Conservation (phyloP, 768 basidiomycete genomes). For the Suillus discolor region DNA sequence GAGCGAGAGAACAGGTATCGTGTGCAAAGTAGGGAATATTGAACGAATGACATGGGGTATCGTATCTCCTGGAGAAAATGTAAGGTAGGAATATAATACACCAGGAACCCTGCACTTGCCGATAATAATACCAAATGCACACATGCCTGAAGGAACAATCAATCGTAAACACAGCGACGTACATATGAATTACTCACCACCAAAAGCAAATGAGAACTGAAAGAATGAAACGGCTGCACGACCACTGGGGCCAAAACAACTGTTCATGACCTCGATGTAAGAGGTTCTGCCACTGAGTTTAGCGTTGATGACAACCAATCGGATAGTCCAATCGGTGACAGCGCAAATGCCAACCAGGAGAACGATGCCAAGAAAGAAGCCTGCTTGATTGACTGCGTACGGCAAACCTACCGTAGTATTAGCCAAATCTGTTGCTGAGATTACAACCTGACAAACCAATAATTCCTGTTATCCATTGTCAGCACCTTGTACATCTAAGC, state of each 20-base stretch:
- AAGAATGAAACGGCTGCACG: constrained; percentile 94
- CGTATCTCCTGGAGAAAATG: constrained; percentile 72
- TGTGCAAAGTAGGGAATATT: constrained; percentile 69
- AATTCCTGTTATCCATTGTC: constrained; percentile 49
- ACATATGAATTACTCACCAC: constrained; percentile 55
- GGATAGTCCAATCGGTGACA: constrained; percentile 98
- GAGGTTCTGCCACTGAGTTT: constrained; percentile 92
- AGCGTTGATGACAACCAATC: constrained; percentile 92
- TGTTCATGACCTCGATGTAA: constrained; percentile 94
- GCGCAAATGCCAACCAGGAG: constrained; percentile 78
- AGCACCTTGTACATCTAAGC: constrained; percentile 18
- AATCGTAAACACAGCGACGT: background rate
- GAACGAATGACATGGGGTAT: constrained; percentile 92
- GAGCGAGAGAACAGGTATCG: constrained; percentile 72
- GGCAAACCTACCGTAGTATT: constrained; percentile 66
- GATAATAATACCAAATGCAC: constrained; percentile 96
- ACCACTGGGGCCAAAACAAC: constrained; percentile 90
- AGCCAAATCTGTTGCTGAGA: constrained; percentile 13
- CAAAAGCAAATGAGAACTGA: constrained; percentile 97
- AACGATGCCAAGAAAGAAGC: constrained; percentile 86
- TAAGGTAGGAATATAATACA: background rate
- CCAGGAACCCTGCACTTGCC: constrained; percentile 33
- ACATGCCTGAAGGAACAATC: constrained; percentile 74
- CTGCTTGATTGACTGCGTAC: constrained; percentile 93
- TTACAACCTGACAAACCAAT: constrained; percentile 55